phyloP scores from a whole-genome alignment of 163 green algal genomes.

The Volvox carteri region DNA sequence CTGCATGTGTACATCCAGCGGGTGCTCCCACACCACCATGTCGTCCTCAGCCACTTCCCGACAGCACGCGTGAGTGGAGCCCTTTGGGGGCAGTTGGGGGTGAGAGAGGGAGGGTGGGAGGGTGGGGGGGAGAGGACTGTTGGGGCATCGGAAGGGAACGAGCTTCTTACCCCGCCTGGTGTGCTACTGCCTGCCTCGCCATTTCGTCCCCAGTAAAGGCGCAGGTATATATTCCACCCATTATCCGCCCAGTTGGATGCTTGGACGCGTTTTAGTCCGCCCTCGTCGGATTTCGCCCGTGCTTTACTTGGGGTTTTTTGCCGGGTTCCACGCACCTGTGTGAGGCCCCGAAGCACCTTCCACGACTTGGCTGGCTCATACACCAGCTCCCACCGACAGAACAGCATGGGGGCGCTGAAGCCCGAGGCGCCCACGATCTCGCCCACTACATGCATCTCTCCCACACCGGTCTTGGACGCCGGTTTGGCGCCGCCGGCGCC shows the following conservation, averaged over 20 bases:
- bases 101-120: background rate
- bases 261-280: too few species aligned
- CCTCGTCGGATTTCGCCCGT: too few species aligned
- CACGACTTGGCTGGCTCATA: constrained; percentile 60
- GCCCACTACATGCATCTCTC: constrained; percentile 57
- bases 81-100: constrained; percentile 6
- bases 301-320: too few species aligned
- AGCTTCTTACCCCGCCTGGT: too few species aligned
- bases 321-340: constrained; percentile 27
- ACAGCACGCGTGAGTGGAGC: constrained; percentile 45
- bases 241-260: background rate
- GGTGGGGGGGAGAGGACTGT: background rate
- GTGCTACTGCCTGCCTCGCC: too few species aligned
- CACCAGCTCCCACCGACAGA: constrained; percentile 58
- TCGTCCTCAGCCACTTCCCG: constrained; percentile 24
- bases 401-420: constrained; percentile 49
- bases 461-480: background rate
- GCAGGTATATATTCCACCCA: too few species aligned
- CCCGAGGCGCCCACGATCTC: constrained; percentile 59
- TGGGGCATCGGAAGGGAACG: background rate
- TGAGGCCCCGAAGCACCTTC: constrained; percentile 41
- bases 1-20: constrained; percentile 57
- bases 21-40: constrained; percentile 62
- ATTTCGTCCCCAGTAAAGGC: too few species aligned
- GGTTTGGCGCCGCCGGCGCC: background rate